phyloP scores from a whole-genome alignment of 2,329 filamentous ascomycete species.

The Cladophialophora psammophila region DNA sequence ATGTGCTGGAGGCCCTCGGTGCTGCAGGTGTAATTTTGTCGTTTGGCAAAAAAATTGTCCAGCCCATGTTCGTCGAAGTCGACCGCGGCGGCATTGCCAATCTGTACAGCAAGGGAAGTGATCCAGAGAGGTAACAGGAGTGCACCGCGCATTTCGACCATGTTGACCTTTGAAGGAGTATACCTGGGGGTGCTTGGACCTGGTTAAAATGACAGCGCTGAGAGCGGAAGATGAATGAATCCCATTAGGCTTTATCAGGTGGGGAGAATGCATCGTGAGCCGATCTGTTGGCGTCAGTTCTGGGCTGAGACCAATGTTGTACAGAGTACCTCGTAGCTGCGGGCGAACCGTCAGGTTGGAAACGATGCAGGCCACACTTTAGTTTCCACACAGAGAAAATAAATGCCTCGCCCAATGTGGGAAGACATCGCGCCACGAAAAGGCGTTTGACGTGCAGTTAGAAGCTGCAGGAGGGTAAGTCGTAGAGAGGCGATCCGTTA shows the following conservation, averaged over 20 bases:
- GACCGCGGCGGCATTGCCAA: background rate
- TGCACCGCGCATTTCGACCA: background rate
- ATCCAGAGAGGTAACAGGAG: background rate
- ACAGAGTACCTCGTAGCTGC: background rate
- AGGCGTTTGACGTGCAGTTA: background rate
- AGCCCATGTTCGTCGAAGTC: background rate
- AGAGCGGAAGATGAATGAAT: background rate
- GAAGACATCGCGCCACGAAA: background rate
- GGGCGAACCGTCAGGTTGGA: background rate
- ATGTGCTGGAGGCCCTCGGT: background rate
- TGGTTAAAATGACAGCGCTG: background rate
- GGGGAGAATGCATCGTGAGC: background rate
- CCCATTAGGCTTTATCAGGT: background rate
- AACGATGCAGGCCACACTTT: background rate
- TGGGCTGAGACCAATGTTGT: background rate
- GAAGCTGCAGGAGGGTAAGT: background rate
- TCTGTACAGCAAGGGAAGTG: background rate
- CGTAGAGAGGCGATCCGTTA: background rate
- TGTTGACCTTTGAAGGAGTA: background rate
- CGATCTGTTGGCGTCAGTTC: background rate
- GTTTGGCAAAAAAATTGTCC: background rate
- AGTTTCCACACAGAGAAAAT: background rate
- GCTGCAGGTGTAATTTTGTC: slow-evolving; percentile 9
- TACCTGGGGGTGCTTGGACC: background rate
- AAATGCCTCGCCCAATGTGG: background rate